Base-by-base conservation (phyloP, 2,329 filamentous ascomycete species). In the Tolypocladium ovalisporum region DNA sequence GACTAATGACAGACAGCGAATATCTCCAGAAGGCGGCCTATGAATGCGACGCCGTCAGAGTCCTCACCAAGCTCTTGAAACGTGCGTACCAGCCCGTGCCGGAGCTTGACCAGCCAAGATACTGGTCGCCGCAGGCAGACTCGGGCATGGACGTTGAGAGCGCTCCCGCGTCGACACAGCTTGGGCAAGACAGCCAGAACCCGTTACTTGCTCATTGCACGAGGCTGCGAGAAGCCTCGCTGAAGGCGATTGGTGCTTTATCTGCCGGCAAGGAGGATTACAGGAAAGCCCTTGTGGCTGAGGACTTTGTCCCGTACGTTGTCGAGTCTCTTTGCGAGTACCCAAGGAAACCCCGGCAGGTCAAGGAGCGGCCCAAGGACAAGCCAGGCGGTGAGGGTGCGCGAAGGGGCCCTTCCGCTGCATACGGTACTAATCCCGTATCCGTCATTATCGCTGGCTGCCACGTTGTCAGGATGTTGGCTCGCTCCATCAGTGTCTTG, bases 401-500 rank as follows among this genome's bases (percentile, higher is more conserved):
- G 40, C 63, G 64, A 24, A 67, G 67, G 51, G 64, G 67, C 42
- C 58, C 68, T 52, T 65, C 70, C 22, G 64, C 72, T 5, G 76
- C 82, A 15, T 88, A 88, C 63, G 90, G 90, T 2, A 72, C 69
- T 32, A 97, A 97, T 65, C 86, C 91, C 1, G 78, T 84, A 9
- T 75, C 83, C 4, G 92, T 96, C 27, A 78, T 97, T 27, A 80
- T 95, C 56, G 91, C 92, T 24, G 93, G 90, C 1, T 97, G 92
- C 67, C 86, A 89, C 66, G 85, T 89, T 32, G 82, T 91, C 34
- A 82, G 89, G 61, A 89, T 91, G 68, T 77, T 97, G 53, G 90
- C 90, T 2, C 84, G 94, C 47, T 96, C 91, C 1, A 87, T 96
- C 27, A 89, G 84, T 68, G 86, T 93, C 49, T 75, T 97, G 22